Conservation (phyloP, 345 rosid genomes). For the Trapa incisa region DNA sequence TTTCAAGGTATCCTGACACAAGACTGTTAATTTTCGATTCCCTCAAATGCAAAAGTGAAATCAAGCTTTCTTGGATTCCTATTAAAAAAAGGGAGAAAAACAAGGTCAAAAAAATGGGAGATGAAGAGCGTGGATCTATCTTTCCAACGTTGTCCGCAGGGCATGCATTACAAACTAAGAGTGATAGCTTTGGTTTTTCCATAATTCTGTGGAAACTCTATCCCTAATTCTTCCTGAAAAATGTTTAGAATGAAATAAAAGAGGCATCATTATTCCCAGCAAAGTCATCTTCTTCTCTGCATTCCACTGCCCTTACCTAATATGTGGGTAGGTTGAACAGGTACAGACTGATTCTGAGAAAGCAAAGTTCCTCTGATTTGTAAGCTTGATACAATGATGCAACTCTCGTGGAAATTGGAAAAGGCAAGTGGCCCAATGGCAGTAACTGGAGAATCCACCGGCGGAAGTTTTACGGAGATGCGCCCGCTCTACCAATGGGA, state of each 20-base stretch:
- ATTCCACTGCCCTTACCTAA: no score
- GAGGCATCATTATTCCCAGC: neutral
- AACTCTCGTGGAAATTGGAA: neutral
- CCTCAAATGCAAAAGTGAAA: neutral
- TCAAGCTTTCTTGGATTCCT: neutral
- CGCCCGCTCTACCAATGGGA: neutral
- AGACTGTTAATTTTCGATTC: no score
- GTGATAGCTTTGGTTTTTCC: no score
- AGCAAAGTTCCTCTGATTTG: no score
- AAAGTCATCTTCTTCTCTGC: neutral
- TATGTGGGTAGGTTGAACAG: no score
- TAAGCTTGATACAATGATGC: neutral
- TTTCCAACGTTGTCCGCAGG: no score
- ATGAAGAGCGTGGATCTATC: no score
- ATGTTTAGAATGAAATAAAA: neutral
- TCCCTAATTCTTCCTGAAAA: no score
- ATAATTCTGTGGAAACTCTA: no score
- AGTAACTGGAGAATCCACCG: neutral
- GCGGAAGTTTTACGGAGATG: neutral
- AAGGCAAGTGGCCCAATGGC: neutral
- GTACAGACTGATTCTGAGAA: no score
- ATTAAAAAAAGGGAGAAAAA: neutral
- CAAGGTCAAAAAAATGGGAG: neutral
- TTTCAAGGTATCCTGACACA: neutral
- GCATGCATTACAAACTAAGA: no score